Conservation (phyloP, 2,329 filamentous ascomycete genomes). For the Cladobotryum protrusum region DNA sequence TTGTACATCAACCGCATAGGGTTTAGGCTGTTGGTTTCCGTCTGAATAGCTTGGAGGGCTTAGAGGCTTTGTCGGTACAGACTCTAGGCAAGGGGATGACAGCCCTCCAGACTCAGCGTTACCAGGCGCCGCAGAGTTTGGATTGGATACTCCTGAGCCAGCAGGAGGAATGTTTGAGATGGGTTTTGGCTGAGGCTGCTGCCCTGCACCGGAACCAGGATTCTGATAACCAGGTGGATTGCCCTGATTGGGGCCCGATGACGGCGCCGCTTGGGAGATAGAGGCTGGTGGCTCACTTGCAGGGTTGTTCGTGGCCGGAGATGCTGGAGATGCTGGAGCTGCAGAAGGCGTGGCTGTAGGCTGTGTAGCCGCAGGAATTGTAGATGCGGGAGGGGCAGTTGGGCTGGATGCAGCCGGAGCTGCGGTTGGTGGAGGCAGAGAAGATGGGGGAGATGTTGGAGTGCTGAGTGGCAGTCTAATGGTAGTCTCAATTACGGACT, state of each 20-base stretch:
- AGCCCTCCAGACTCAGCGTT: neutral
- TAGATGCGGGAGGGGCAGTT: no score
- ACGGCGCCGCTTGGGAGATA: no score
- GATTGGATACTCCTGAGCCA: no score
- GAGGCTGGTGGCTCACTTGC: no score
- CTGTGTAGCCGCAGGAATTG: no score
- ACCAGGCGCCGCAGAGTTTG: neutral
- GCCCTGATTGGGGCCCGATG: neutral
- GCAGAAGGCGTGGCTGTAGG: neutral
- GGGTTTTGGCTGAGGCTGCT: constrained; percentile 2
- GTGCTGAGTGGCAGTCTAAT: no score
- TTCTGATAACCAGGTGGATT: neutral
- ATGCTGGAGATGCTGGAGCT: neutral
- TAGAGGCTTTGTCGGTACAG: neutral
- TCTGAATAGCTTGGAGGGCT: neutral
- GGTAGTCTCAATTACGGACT: no score
- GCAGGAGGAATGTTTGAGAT: neutral
- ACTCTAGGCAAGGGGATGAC: neutral
- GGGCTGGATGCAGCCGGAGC: no score
- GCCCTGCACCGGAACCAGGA: neutral
- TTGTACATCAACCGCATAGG: neutral
- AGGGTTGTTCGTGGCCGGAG: neutral
- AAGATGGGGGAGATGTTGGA: no score
- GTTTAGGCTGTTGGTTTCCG: neutral
- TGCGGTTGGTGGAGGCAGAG: no score